Conservation (phyloP, 1,284 basidiomycete species). For the Psilocybe mexicana region DNA sequence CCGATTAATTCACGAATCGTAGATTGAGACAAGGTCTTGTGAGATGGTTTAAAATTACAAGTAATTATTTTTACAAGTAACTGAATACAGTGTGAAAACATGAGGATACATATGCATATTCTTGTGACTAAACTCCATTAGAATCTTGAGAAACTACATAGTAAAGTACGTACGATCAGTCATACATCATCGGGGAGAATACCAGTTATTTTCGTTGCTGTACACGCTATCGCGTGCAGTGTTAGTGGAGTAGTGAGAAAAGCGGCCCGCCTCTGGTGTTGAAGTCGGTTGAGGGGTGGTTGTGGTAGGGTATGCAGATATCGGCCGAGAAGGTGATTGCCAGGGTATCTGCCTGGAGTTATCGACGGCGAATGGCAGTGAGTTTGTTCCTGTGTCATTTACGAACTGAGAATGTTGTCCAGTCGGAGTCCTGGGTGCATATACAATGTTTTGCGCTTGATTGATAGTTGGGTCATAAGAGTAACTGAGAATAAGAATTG, state of each 20-base stretch:
- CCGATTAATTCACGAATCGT: too few relatives aligned
- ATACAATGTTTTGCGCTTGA: not conserved
- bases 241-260: constrained; percentile 10
- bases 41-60: not conserved
- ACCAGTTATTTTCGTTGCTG: not conserved
- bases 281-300: not conserved
- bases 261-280: constrained; percentile 2
- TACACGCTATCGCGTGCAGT: not conserved
- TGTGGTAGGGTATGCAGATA: constrained; percentile 1
- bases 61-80: not conserved
- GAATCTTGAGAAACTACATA: too few relatives aligned
- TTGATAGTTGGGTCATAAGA: not conserved
- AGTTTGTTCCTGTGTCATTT: not conserved
- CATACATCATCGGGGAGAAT: not conserved
- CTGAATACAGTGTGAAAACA: not conserved
- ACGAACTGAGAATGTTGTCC: constrained; percentile 2
- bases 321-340: constrained; percentile 5
- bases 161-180: too few relatives aligned
- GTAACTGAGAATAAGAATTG: not conserved
- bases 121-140: not conserved
- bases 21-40: not conserved
- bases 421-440: not conserved
- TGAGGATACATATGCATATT: not conserved
- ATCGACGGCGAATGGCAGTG: not conserved
- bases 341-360: constrained; percentile 8